These are phyloP conservation scores for Castanea mollissima DNA, from an alignment of 306 rosid genomes.

Conservation along the genomic window DNA sequence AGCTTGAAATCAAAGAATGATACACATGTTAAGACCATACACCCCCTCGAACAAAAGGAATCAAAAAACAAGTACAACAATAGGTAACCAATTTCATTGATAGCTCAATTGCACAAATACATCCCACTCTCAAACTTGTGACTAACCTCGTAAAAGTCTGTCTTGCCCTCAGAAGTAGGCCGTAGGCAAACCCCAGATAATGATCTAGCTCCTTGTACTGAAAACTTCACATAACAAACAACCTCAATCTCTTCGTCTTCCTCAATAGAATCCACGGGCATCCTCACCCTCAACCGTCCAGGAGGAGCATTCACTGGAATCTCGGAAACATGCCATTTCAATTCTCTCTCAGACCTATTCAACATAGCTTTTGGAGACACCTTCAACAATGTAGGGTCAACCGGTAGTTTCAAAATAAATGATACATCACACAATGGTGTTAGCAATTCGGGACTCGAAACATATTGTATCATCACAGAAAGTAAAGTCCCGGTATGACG, in stretches of 20 bases:
- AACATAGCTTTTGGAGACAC: conserved; percentile 88
- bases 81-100: conserved; percentile 26
- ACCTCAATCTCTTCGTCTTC: conserved; percentile 77
- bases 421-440: conserved; percentile 73
- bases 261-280: conserved; percentile 77
- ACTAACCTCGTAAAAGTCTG: conserved; percentile 85
- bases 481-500: conserved; percentile 85
- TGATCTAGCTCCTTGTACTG: conserved; percentile 57
- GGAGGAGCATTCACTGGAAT: conserved; percentile 73
- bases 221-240: conserved; percentile 69
- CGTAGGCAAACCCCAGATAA: conserved; percentile 74
- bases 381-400: conserved; percentile 83
- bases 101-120: conserved; percentile 73
- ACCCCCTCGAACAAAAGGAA: conserved; percentile 27
- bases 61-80: conserved; percentile 26
- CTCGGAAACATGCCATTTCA: conserved; percentile 82
- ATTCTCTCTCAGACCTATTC: conserved; percentile 77
- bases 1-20: conserved; percentile 43
- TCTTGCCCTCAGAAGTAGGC: conserved; percentile 80
- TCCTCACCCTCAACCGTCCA: conserved; percentile 78
- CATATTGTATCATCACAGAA: conserved; percentile 90
- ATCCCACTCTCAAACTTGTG: conserved; percentile 77
- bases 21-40: conserved; percentile 50
- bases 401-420: conserved; percentile 73
- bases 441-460: conserved; percentile 69